phyloP scores from a whole-genome alignment of 768 basidiomycete species.

The Hemileccinum rubropunctum region DNA sequence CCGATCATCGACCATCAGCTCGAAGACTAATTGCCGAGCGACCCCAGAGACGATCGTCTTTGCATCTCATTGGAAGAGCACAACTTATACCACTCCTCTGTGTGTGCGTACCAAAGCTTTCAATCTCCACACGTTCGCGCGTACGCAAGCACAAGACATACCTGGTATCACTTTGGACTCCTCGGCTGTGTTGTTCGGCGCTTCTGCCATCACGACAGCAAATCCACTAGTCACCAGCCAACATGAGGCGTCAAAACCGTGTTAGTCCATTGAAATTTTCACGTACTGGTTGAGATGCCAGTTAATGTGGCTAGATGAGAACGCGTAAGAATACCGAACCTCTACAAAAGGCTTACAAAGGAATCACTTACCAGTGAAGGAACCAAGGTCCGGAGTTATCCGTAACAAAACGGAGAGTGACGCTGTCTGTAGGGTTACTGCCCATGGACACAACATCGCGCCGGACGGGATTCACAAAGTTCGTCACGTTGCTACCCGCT shows the following conservation, averaged over 20 bases:
- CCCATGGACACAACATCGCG: conserved; percentile 34
- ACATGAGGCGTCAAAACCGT: background rate
- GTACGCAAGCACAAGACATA: background rate
- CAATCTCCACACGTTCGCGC: background rate
- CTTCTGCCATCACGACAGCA: conserved; percentile 31
- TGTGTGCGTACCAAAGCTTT: background rate
- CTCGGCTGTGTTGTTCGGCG: conserved; percentile 7
- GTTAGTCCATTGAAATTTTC: background rate
- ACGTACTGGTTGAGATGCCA: conserved; percentile 30
- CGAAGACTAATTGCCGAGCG: background rate
- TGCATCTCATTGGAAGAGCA: conserved; percentile 7
- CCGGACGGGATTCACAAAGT: conserved; percentile 37
- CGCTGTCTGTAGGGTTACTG: conserved; percentile 34
- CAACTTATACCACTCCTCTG: conserved; percentile 17
- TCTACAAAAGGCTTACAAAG: background rate
- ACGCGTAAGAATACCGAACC: background rate
- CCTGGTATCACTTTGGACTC: conserved; percentile 17
- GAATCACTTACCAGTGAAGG: conserved; percentile 37
- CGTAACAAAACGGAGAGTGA: conserved; percentile 57
- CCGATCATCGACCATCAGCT: too few relatives aligned
- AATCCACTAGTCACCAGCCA: conserved; percentile 16
- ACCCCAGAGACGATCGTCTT: background rate
- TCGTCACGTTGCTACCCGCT: conserved; percentile 27
- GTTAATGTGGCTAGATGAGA: conserved; percentile 24
- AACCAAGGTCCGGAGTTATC: conserved; percentile 68